Evolutionary conservation across 2,329 filamentous ascomycete genomes (phyloP).

Genomic region (Ambrosiella beaveri): DNA sequence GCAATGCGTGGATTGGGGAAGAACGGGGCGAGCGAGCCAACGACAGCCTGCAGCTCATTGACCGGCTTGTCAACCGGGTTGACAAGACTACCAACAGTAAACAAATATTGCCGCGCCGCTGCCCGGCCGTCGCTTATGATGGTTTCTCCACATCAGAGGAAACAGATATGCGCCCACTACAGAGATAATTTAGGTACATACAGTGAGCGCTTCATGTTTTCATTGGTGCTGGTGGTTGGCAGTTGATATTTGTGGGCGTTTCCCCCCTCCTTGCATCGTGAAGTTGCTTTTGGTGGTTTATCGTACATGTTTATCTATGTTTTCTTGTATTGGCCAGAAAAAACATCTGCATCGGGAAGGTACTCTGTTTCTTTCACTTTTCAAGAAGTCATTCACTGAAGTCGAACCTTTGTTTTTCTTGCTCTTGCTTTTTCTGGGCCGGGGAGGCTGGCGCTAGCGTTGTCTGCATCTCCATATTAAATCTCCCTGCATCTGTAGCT

Average conservation of each 20-base stretch:
- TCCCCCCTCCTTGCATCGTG: no score
- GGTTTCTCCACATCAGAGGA: not conserved
- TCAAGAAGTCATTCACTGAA: no score
- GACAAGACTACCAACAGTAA: no score
- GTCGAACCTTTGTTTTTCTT: no score
- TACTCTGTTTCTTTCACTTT: no score
- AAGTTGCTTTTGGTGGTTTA: no score
- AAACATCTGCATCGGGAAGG: no score
- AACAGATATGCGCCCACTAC: not conserved
- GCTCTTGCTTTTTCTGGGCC: not conserved
- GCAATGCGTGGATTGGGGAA: slow-evolving; percentile 1
- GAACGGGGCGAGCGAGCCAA: not conserved
- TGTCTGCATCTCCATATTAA: not conserved
- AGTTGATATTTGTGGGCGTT: no score
- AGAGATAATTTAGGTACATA: not conserved
- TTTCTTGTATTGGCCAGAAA: no score
- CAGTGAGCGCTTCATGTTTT: not conserved
- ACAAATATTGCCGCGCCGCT: not conserved
- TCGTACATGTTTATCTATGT: no score
- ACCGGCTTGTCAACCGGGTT: no score
- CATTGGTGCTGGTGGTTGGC: no score
- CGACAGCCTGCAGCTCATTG: not conserved
- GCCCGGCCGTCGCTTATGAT: not conserved
- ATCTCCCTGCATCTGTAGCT: not conserved
- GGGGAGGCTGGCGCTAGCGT: not conserved